Base-by-base conservation (phyloP, 2,329 filamentous ascomycete species). In the Chrysoporthe puriensis region DNA sequence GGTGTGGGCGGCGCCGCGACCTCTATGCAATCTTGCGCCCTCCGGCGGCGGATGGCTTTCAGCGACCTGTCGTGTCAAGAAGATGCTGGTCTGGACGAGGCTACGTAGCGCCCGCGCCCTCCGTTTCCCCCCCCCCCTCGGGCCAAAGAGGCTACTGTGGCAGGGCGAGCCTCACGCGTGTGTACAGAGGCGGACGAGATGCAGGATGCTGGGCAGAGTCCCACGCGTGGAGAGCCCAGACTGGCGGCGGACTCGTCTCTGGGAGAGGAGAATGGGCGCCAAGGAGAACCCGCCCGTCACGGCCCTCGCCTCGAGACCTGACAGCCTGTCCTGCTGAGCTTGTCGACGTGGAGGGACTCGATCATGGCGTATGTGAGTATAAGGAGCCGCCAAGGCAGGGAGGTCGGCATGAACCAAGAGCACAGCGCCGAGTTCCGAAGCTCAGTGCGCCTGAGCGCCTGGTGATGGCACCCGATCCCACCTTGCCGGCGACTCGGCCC, bases 381-480 rank as follows among this genome's bases (percentile, higher is more conserved):
- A 21, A 5, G 3, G 50, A 32, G 21, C 14, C 26, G 50, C 11
- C 13, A 26, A 54, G 50, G 26, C 32, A 34, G 26, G 36, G 36
- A 40, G 36, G 36, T 40, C 36, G 36, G 1, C 36, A 40, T 40
- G 36, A 40, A 40, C 36, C 13, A 48, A 50, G 21, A 48, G 3
- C 21, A 54, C n/a, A n/a, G 18, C 21, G 50, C 11, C 36, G 36
- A 40, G 9, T 5, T 9, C 32, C 60, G 8, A 43, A 32, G n/a
- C 21, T 42, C 18, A 14, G 18, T 57, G 54, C 8, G 9, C 36
- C 40, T 26, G 26, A 40, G 36, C 36, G 61, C 34, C 61, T 63
- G 61, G 46, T 21, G 46, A 16, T 63, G 43, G 48, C 21, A 32
- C 56, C 43, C 43, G 40, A 56, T 58, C 44, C 46, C 52, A 21